Conservation (phyloP, 2,329 filamentous ascomycete genomes). For the Epichloe uncinata region DNA sequence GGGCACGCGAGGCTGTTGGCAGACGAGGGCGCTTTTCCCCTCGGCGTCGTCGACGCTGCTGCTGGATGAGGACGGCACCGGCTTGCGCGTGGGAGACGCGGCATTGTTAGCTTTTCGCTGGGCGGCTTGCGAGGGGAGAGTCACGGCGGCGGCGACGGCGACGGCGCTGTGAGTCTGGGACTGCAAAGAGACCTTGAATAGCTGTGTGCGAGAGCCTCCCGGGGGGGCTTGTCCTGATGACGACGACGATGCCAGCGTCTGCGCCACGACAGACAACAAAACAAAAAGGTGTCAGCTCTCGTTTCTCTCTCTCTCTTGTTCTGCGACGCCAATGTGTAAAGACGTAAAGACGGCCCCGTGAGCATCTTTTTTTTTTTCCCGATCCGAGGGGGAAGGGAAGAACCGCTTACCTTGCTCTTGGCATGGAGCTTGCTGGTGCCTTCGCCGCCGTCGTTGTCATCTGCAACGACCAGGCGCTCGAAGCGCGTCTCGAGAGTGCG, state of each 20-base stretch:
- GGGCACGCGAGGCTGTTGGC: conserved; percentile 2
- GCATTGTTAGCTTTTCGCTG: conserved; percentile 36
- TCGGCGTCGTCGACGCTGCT: conserved; percentile 38
- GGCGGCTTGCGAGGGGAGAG: conserved; percentile 53
- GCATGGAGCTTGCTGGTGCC: conserved; percentile 36
- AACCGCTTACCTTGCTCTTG: conserved; percentile 60
- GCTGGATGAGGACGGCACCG: conserved; percentile 31
- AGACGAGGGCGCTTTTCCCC: not conserved
- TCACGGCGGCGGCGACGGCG: conserved; percentile 51
- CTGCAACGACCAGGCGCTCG: conserved; percentile 78
- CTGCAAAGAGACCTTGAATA: conserved; percentile 77
- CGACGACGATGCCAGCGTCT: conserved; percentile 18
- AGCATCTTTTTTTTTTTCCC: not conserved
- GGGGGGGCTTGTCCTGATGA: conserved; percentile 28
- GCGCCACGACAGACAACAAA: not conserved
- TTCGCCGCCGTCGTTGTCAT: conserved; percentile 62
- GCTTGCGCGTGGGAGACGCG: conserved; percentile 40
- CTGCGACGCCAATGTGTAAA: not conserved
- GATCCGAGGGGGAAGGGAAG: not conserved
- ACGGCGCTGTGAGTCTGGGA: conserved; percentile 57
- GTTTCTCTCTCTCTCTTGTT: not conserved
- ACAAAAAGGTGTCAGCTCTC: not conserved
- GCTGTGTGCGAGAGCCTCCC: conserved; percentile 56
- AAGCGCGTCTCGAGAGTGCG: conserved; percentile 75
- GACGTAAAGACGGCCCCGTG: not conserved